Conservation (phyloP, 2,329 filamentous ascomycete genomes). For the Phaeophleospora eucalypticola region DNA sequence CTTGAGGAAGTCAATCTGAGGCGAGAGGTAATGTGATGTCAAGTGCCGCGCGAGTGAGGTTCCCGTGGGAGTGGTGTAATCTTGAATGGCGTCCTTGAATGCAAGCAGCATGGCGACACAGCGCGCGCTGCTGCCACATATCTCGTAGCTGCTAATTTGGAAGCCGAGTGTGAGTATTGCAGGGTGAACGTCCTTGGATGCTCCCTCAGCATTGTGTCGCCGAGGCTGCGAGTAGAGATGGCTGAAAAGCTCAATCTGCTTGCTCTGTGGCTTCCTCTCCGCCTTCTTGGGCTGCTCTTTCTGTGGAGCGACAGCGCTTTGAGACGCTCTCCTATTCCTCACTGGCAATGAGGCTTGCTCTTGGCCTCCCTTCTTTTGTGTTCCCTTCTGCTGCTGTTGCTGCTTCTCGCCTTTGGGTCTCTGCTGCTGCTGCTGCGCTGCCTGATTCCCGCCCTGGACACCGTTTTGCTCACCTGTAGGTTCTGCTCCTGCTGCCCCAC, state of each 20-base stretch:
- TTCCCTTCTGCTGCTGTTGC: constrained; percentile 33
- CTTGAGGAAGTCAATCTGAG: constrained; percentile 91
- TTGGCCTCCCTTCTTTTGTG: constrained; percentile 32
- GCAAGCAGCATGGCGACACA: constrained; percentile 83
- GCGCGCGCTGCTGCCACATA: constrained; percentile 84
- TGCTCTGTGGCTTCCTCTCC: constrained; percentile 47
- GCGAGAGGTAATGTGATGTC: constrained; percentile 82
- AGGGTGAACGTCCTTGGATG: constrained; percentile 73
- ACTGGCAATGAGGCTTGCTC: constrained; percentile 30
- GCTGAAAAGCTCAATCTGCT: constrained; percentile 72
- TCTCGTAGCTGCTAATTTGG: constrained; percentile 82
- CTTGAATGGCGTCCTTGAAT: constrained; percentile 88
- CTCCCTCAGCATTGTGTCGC: constrained; percentile 58
- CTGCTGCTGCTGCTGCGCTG: constrained; percentile 9
- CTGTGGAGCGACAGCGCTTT: constrained; percentile 10
- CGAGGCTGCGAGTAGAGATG: constrained; percentile 64
- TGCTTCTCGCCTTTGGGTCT: constrained; percentile 21
- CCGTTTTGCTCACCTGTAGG: constrained; percentile 17
- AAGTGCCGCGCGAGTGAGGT: constrained; percentile 87
- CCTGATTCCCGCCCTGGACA: constrained; percentile 12
- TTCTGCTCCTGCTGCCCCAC: constrained; percentile 9
- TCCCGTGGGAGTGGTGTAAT: constrained; percentile 83
- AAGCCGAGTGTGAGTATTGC: constrained; percentile 79
- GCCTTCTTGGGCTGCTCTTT: constrained; percentile 38
- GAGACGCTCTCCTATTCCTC: constrained; percentile 17